These are phyloP conservation scores for Hanseniaspora vineae DNA, from an alignment of 805 yeast genomes.

Conservation along the genomic window DNA sequence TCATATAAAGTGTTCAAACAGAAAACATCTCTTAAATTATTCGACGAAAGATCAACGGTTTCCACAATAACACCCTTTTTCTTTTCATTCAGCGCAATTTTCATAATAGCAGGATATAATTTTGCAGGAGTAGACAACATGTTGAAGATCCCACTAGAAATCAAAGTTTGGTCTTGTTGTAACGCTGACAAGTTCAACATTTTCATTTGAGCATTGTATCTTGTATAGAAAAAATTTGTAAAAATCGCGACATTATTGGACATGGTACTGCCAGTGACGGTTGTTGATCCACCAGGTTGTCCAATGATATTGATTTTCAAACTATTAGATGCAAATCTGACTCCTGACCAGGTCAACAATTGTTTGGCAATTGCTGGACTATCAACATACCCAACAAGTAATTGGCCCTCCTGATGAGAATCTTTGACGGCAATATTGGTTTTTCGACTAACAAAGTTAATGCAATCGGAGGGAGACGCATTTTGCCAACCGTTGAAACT, in stretches of 20 bases:
- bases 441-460: constrained; percentile 58
- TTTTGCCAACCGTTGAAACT: constrained; percentile 76
- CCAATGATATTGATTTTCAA: constrained; percentile 37
- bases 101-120: constrained; percentile 35
- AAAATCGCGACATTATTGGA: constrained; percentile 6
- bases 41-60: constrained; percentile 56
- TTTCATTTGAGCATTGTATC: constrained; percentile 54
- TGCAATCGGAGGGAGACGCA: constrained; percentile 55
- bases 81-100: constrained; percentile 40
- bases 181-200: constrained; percentile 60
- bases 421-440: constrained; percentile 42
- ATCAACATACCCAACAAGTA: constrained; percentile 47
- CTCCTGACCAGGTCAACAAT: constrained; percentile 55
- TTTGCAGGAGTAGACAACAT: constrained; percentile 1
- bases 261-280: background rate
- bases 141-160: constrained; percentile 4
- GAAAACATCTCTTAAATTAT: constrained; percentile 49
- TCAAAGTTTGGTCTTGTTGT: constrained; percentile 3
- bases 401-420: constrained; percentile 40
- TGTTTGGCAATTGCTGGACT: constrained; percentile 43
- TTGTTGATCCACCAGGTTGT: no score
- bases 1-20: constrained; percentile 52
- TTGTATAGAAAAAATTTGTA: constrained; percentile 6
- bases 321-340: constrained; percentile 63
- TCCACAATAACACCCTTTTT: constrained; percentile 33